These are phyloP conservation scores for Diaporthe nobilis DNA, from an alignment of 2,329 filamentous ascomycete genomes.

Conservation along the genomic window DNA sequence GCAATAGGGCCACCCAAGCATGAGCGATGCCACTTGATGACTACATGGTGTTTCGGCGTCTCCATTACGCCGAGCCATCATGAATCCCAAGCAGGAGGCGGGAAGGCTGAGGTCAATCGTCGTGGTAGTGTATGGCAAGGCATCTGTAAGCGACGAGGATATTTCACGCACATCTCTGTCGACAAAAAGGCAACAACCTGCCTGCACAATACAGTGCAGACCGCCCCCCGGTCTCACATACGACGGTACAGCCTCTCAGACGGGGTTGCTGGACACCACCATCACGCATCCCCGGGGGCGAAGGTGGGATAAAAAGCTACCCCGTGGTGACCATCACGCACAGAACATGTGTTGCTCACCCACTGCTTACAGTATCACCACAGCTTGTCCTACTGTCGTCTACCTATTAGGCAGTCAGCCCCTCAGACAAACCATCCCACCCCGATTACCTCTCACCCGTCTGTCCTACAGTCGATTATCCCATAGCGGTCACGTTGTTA, in stretches of 20 bases:
- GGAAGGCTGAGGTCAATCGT: neutral
- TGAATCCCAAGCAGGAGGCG: neutral
- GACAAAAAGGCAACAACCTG: neutral
- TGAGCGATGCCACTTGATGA: conserved; percentile 11
- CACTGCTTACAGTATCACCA: neutral
- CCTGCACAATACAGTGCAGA: conserved; percentile 1
- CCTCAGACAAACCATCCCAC: neutral
- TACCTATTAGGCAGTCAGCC: neutral
- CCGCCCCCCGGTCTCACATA: neutral
- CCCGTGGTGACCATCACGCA: neutral
- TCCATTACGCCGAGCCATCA: neutral
- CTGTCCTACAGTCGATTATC: neutral
- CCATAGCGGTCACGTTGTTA: too few species aligned
- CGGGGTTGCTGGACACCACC: conserved; percentile 32
- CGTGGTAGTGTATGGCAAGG: neutral
- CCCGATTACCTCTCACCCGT: neutral
- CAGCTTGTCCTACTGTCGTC: neutral
- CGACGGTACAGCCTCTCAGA: conserved; percentile 31
- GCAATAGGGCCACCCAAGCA: neutral
- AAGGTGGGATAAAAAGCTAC: conserved; percentile 15
- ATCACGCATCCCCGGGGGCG: conserved; percentile 17
- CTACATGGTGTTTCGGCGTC: conserved; percentile 12
- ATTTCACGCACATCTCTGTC: neutral
- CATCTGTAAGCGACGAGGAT: conserved; percentile 1
- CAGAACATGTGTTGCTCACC: neutral